These are phyloP conservation scores for Pelargonium cotyledonis DNA, from an alignment of 441 rosid species.

Conservation along the genomic window DNA sequence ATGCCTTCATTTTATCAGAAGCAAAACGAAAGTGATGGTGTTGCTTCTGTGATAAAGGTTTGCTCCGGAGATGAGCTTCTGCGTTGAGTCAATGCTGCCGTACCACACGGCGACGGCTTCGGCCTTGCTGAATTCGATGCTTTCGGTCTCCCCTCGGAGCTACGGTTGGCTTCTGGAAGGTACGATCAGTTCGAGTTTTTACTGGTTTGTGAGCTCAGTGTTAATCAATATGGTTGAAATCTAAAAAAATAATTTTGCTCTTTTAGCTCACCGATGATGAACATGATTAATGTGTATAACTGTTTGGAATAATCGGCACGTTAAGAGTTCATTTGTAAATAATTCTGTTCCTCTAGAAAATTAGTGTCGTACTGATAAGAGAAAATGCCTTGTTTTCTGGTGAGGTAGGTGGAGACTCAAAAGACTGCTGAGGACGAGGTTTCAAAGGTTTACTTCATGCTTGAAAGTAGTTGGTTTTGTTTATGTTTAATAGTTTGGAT, in stretches of 20 bases:
- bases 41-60: constrained; percentile 11
- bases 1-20: background rate
- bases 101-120: constrained; percentile 21
- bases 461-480: background rate
- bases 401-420: too few species aligned
- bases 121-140: constrained; percentile 12
- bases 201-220: background rate
- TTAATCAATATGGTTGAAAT: background rate
- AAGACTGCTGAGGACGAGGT: too few species aligned
- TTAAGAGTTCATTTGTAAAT: background rate
- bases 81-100: constrained; percentile 21
- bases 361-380: background rate
- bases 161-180: constrained; percentile 23
- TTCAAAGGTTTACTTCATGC: background rate
- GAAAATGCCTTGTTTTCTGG: background rate
- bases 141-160: constrained; percentile 14
- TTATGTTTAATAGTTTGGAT: background rate
- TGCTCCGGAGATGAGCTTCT: constrained; percentile 15
- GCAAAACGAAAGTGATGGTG: background rate
- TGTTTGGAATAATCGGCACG: background rate
- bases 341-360: background rate
- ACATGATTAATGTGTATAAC: background rate
- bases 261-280: background rate
- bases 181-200: constrained; percentile 5
- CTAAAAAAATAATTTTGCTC: background rate